Percentiles rank a stretch among this genome's conserved stretches.
These are phyloP conservation scores for Sporothrix mexicana DNA, from an alignment of 2,329 filamentous ascomycete genomes.

Conservation along the genomic window DNA sequence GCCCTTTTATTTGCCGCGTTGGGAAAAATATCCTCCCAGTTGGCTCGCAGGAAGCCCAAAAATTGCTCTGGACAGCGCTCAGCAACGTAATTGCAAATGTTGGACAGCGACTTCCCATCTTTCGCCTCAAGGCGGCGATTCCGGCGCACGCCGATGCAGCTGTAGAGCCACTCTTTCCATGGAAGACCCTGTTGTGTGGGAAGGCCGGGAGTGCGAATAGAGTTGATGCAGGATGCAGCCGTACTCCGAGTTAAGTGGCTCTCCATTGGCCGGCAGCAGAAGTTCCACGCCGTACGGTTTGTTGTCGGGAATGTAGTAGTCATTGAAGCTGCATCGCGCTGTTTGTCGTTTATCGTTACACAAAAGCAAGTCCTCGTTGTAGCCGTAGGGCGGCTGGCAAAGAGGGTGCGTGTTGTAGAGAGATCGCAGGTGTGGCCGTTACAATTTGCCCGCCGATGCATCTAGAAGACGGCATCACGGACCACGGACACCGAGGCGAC, in stretches of 20 bases:
- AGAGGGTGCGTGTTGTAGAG: slow-evolving; percentile 14
- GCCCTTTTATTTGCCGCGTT: neutral
- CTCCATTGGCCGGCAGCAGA: neutral
- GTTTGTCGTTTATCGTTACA: neutral
- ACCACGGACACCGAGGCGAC: neutral
- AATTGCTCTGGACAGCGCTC: slow-evolving; percentile 14
- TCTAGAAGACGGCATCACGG: neutral
- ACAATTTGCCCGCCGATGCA: neutral
- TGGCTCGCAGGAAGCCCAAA: neutral
- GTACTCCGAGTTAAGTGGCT: neutral
- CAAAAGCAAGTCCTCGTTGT: neutral
- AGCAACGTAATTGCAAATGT: slow-evolving; percentile 7
- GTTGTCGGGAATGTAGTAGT: slow-evolving; percentile 7
- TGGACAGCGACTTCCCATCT: neutral
- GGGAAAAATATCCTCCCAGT: neutral
- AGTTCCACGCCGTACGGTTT: neutral
- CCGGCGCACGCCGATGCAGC: slow-evolving; percentile 3
- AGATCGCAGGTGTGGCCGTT: neutral
- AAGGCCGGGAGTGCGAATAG: neutral
- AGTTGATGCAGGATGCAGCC: neutral
- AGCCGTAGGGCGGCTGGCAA: neutral
- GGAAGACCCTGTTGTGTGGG: neutral
- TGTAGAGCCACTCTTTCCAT: slow-evolving; percentile 18
- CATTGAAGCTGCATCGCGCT: neutral
- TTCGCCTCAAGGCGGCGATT: neutral